Conservation (phyloP, 2,329 filamentous ascomycete genomes). For the Zymoseptoria passerinii region DNA sequence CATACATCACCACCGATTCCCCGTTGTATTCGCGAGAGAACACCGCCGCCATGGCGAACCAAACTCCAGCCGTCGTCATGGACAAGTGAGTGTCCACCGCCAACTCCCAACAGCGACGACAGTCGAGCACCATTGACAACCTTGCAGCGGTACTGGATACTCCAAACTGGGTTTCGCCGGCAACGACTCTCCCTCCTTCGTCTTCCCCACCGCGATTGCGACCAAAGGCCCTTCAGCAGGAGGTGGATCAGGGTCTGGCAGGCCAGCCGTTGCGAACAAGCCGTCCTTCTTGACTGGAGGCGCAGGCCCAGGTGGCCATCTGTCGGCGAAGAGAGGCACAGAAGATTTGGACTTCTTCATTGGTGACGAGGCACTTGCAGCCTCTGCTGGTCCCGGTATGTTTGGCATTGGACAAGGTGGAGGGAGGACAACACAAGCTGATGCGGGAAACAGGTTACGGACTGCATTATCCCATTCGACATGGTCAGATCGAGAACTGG, state of each 20-base stretch:
- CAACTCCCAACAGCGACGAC: neutral
- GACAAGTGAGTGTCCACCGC: constrained; percentile 67
- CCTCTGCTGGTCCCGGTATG: constrained; percentile 71
- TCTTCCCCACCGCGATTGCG: constrained; percentile 97
- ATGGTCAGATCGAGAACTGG: constrained; percentile 99
- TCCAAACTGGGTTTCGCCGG: constrained; percentile 99
- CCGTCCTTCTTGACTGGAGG: constrained; percentile 90
- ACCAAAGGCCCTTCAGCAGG: constrained; percentile 66
- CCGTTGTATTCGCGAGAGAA: neutral
- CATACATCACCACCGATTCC: neutral
- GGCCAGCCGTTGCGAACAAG: constrained; percentile 86
- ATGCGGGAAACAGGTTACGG: constrained; percentile 61
- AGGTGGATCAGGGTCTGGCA: constrained; percentile 68
- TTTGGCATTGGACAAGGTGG: neutral
- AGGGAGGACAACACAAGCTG: constrained; percentile 6
- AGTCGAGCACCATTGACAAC: constrained; percentile 17
- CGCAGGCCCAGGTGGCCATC: constrained; percentile 70
- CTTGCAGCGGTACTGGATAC: constrained; percentile 87
- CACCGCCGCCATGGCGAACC: constrained; percentile 68
- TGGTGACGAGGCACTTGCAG: constrained; percentile 86
- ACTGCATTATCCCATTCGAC: constrained; percentile 92
- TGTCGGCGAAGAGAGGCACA: constrained; percentile 87
- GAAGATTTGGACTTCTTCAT: constrained; percentile 99
- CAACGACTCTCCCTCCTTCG: constrained; percentile 98
- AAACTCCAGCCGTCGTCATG: constrained; percentile 99